Evolutionary conservation across 2,329 filamentous ascomycete genomes (phyloP), one percentile per base, ranked within the genome.

Genomic region (Colletotrichum lini): DNA sequence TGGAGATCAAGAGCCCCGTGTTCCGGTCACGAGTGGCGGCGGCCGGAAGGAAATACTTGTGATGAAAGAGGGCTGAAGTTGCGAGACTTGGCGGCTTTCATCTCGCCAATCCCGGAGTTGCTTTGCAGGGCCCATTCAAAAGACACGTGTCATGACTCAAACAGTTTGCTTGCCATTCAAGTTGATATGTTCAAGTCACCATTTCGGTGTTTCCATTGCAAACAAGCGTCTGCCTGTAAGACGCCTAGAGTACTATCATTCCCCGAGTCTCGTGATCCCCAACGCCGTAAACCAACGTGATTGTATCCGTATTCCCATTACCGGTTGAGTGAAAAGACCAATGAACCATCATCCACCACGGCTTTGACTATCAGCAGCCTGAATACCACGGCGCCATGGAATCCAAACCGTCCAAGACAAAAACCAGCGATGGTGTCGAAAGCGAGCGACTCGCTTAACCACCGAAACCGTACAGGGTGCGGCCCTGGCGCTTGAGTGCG

Each of bases 381-480:
- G 16, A 9, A 61, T 47, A 16, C 26, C 53, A 45, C 60, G 64
- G 56, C 59, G 23, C 52, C 71, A 65, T 69, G 65, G 54, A 50
- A 49, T 26, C 38, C 59, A 54, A 50, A 66, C 42, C n/a, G 15
- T 10, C 7, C 18, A 65, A 23, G 38, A 45, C 44, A 26, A 13
- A 52, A 26, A n/a, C 47, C n/a, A n/a, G 5, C 35, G 40, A 18
- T 38, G 15, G 38, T 45, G 13, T 45, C 40, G 73, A 68, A 64
- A 67, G 61, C 54, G 38, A 21, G 75, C 18, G 70, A 65, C 58
- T 58, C 69, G 68, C 72, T 91, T 93, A 96, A 89, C 93, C 93
- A 89, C 93, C 93, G 89, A 95, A 95, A 87, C 93, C 93, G 89
- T 95, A 96, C 76, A 95, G 92, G 81, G 93, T 93, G 80, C 92